Percentiles rank a stretch among this genome's conserved stretches.
phyloP scores from a whole-genome alignment of 148 eudicot genomes.

The Bassia scoparia region DNA sequence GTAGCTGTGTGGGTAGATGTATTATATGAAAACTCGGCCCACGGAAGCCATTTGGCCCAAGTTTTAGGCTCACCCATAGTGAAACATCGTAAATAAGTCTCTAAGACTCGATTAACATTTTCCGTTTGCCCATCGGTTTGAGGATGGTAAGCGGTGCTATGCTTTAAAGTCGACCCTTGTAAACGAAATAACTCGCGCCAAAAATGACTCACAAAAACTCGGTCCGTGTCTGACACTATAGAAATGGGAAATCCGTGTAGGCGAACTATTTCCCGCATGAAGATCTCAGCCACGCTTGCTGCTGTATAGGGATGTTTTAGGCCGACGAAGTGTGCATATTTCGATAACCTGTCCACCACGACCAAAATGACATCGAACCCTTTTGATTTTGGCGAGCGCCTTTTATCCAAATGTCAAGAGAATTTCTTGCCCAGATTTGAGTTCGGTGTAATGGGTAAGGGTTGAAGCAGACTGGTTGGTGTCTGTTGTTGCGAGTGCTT shows the following conservation, averaged over 20 bases:
- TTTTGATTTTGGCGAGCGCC: background rate
- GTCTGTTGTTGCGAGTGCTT: background rate
- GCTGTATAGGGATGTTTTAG: background rate
- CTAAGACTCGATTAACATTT: background rate
- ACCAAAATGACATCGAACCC: background rate
- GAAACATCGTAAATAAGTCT: background rate
- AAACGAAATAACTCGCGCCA: too few relatives aligned
- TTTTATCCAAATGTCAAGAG: background rate
- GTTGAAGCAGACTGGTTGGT: background rate
- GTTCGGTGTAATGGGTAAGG: background rate
- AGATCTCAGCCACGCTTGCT: background rate
- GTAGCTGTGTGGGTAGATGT: background rate
- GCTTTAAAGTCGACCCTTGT: too few relatives aligned
- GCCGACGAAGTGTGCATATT: background rate
- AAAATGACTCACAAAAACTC: too few relatives aligned
- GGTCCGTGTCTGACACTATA: too few relatives aligned
- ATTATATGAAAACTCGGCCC: constrained; percentile 1
- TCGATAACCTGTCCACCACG: background rate
- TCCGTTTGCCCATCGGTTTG: too few relatives aligned
- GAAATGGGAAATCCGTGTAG: background rate
- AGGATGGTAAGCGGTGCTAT: background rate
- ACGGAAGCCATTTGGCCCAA: background rate
- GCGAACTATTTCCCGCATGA: background rate
- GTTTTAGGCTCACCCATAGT: background rate
- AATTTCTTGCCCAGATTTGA: background rate